Evolutionary conservation across 2,329 filamentous ascomycete genomes (phyloP), one percentile per base, ranked within the genome.

Genomic region (Neofusicoccum umdonicola): DNA sequence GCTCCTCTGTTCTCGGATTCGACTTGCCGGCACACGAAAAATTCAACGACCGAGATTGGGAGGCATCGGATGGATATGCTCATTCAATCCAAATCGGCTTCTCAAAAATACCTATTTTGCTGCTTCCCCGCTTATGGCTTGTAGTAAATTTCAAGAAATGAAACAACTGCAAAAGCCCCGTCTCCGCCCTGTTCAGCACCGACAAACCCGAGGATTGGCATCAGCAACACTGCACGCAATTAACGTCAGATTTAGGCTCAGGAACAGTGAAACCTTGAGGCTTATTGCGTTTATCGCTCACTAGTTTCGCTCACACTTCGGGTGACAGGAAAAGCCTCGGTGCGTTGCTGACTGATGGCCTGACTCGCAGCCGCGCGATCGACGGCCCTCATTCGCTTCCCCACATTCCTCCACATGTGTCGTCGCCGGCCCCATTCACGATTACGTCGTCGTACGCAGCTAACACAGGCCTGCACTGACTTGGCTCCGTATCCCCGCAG

Each of bases 341-440:
- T 37, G 41, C 41, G 34, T 13, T 45, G 56, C 41, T 45, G 54
- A 44, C 41, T 44, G 41, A 44, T 17, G 15, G 41, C 41, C 37
- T 60, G 41, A 48, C 42, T 60, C 56, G 31, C 54, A 22, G 42
- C 44, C 37, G 27, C 11, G 31, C 31, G 56, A 60, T 60, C 56
- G 41, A 27, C 56, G 19, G 19, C 66, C 76, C 4, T 72, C 72
- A 31, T 70, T 72, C 64, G 67, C 75, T 35, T 70, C 74, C 22
- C 71, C 70, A 61, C 73, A 76, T 66, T 68, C 76, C 60, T 42
- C 60, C 48, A 51, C 48, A 50, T 62, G 35, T 51, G 45, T 45
- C 39, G 60, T 51, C 45, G 35, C 27, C 41, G 48, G 42, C 47
- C 60, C 45, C 45, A 47, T 60, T 60, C 31, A n/a, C 56, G 56